Evolutionary conservation across 176 grass and related monocot genomes (phyloP).

Genomic region (Zizania latifolia): DNA sequence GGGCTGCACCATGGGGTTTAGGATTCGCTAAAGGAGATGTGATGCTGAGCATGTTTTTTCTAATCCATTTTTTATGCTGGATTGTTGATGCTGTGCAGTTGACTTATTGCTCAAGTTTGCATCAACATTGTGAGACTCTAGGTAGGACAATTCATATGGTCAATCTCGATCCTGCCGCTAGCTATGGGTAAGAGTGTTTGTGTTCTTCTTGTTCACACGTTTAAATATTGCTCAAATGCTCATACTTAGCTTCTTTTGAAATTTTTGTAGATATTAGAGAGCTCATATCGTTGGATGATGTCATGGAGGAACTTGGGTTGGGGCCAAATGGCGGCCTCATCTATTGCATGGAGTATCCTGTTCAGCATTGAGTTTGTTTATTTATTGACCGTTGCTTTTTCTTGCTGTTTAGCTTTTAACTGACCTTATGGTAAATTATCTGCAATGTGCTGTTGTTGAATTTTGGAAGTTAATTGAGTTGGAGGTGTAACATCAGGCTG

Average conservation of each 20-base stretch:
- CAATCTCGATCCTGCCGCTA: constrained; percentile 90
- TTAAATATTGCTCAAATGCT: neutral
- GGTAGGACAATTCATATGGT: constrained; percentile 77
- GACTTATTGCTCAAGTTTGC: constrained; percentile 82
- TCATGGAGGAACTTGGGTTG: constrained; percentile 84
- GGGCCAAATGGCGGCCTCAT: constrained; percentile 86
- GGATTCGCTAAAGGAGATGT: neutral
- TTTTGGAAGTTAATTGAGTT: neutral
- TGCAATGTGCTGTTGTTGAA: neutral
- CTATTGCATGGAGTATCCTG: constrained; percentile 99
- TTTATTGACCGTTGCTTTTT: neutral
- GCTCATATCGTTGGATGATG: constrained; percentile 93
- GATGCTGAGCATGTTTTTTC: neutral
- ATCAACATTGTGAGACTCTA: constrained; percentile 60
- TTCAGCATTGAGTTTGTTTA: neutral
- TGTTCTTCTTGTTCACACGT: neutral
- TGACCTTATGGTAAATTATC: neutral
- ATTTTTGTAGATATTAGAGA: constrained; percentile 73
- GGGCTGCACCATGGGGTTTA: neutral
- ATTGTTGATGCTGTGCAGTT: constrained; percentile 44
- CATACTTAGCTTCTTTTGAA: neutral
- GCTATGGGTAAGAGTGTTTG: constrained; percentile 40
- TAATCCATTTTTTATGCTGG: constrained; percentile 6
- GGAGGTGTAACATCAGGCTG: neutral
- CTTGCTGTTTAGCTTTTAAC: neutral